A percentile compares a stretch with the other conserved stretches of the same genome.
Evolutionary conservation across 2,329 filamentous ascomycete genomes (phyloP).

Genomic region (Trichoderma cornu-damae): DNA sequence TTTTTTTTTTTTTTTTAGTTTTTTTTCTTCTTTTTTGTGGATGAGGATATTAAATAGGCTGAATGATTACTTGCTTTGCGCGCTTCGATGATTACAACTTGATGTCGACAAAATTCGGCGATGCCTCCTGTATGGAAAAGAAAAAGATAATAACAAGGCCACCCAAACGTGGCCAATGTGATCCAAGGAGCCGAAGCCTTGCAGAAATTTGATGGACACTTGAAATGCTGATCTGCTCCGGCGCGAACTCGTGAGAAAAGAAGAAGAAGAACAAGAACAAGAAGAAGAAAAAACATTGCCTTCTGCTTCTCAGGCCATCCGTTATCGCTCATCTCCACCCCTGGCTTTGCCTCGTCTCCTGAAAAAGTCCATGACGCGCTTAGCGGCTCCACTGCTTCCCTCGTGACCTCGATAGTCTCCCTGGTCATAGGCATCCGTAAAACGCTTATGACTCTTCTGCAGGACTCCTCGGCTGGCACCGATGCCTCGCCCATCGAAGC

Average conservation of each 20-base stretch:
- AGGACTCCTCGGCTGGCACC: conserved; percentile 53
- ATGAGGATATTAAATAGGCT: conserved; percentile 14
- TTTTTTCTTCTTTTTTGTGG: no score
- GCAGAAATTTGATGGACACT: not conserved
- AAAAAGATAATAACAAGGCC: not conserved
- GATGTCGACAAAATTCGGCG: conserved; percentile 11
- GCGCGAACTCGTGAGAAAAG: not conserved
- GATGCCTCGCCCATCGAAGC: conserved; percentile 38
- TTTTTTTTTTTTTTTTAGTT: no score
- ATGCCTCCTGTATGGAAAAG: conserved; percentile 4
- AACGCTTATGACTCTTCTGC: conserved; percentile 82
- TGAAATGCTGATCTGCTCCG: not conserved
- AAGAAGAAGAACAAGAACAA: no score
- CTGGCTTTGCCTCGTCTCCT: conserved; percentile 75
- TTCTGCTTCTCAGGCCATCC: not conserved
- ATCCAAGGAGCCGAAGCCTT: not conserved
- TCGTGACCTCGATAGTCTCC: conserved; percentile 60
- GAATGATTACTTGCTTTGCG: conserved; percentile 18
- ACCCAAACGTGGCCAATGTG: not conserved
- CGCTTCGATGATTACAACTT: conserved; percentile 19
- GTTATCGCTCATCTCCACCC: conserved; percentile 49
- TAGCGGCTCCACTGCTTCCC: conserved; percentile 80
- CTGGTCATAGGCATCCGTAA: conserved; percentile 84
- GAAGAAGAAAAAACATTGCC: no score
- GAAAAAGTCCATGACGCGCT: conserved; percentile 98